A percentile compares a stretch with the other conserved stretches of the same genome.
These are phyloP conservation scores for Penicillium samsonianum DNA, from an alignment of 495 filamentous ascomycete genomes.

Conservation along the genomic window DNA sequence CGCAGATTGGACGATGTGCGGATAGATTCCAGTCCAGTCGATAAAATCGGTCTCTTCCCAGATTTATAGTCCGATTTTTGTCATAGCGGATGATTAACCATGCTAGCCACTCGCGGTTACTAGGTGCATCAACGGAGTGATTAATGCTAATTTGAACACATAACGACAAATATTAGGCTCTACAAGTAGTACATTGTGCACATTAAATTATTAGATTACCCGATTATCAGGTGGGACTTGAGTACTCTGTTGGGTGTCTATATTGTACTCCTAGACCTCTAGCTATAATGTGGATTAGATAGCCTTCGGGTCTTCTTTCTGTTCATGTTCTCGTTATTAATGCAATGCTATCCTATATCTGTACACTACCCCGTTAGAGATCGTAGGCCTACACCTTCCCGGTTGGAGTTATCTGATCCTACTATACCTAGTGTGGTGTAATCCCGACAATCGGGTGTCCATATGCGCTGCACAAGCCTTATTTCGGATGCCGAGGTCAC, in stretches of 20 bases:
- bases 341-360: background rate
- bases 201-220: no score
- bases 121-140: background rate
- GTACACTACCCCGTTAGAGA: background rate
- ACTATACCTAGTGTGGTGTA: background rate
- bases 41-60: background rate
- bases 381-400: background rate
- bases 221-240: background rate
- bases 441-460: conserved; percentile 10
- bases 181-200: no score
- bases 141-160: conserved; percentile 3
- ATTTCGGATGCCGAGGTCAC: conserved; percentile 9
- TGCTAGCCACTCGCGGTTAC: background rate
- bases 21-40: background rate
- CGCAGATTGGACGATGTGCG: conserved; percentile 2
- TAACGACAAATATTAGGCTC: no score
- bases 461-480: background rate
- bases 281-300: background rate
- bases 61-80: background rate
- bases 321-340: background rate
- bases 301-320: background rate
- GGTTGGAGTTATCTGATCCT: conserved; percentile 6
- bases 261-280: background rate
- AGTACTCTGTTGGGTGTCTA: background rate
- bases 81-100: background rate